Evolutionary conservation across 768 basidiomycete genomes (phyloP).

Genomic region (Podaxis rugospora): DNA sequence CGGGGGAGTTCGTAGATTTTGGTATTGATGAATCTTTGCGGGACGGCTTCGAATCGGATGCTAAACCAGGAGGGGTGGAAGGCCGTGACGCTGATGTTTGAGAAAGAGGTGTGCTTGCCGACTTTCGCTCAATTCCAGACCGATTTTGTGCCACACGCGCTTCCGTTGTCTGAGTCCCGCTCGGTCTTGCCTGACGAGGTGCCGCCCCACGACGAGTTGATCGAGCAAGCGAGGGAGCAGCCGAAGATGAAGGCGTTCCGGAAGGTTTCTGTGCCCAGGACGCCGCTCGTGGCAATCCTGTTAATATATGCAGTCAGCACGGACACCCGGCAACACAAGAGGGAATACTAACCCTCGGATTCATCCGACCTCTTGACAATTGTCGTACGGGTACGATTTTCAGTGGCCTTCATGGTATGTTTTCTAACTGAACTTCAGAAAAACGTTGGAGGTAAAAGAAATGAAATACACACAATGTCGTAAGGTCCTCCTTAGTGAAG

Average conservation of each 20-base stretch:
- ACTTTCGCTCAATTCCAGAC: constrained; percentile 39
- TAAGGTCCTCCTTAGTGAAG: constrained; percentile 94
- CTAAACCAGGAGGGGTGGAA: constrained; percentile 45
- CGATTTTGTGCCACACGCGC: constrained; percentile 28
- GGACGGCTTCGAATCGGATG: constrained; percentile 34
- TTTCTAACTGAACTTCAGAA: constrained; percentile 46
- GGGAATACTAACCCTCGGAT: constrained; percentile 43
- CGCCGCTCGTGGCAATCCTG: constrained; percentile 64
- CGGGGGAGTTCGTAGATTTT: constrained; percentile 35
- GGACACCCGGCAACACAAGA: background rate
- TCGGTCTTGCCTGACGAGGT: constrained; percentile 44
- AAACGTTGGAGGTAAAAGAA: background rate
- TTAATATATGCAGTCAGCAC: constrained; percentile 14
- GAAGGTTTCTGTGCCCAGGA: constrained; percentile 53
- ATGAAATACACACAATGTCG: constrained; percentile 63
- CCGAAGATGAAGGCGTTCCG: constrained; percentile 12
- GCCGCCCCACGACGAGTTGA: constrained; percentile 36
- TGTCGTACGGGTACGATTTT: constrained; percentile 52
- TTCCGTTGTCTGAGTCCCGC: constrained; percentile 25
- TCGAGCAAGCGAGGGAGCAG: constrained; percentile 27
- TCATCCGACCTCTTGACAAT: constrained; percentile 54
- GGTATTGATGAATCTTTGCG: constrained; percentile 21
- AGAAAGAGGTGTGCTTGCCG: constrained; percentile 38
- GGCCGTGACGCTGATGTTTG: constrained; percentile 53
- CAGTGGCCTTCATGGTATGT: constrained; percentile 90